Evolutionary conservation across 2,329 filamentous ascomycete species (phyloP).

Genomic region (Claviceps purpurea): DNA sequence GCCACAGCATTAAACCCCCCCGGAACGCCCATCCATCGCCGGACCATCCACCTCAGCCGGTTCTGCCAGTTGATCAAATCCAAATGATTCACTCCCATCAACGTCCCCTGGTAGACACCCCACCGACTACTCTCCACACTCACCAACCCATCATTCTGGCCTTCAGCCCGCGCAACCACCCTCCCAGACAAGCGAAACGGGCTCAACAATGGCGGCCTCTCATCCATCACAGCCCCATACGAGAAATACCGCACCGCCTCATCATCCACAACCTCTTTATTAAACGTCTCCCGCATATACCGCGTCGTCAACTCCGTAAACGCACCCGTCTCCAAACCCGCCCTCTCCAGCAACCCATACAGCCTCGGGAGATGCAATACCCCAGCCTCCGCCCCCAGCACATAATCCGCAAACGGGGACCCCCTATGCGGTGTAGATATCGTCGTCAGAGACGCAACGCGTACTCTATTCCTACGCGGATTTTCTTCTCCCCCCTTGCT

Average conservation of each 20-base stretch:
- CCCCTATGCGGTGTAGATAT: slow-evolving; percentile 43
- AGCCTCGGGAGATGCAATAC: slow-evolving; percentile 37
- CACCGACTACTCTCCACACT: slow-evolving; percentile 49
- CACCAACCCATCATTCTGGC: slow-evolving; percentile 53
- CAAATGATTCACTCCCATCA: slow-evolving; percentile 48
- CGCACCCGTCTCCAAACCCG: slow-evolving; percentile 44
- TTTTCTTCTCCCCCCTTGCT: too few species aligned
- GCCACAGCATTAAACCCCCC: slow-evolving; percentile 53
- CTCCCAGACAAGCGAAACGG: slow-evolving; percentile 41
- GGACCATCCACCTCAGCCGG: slow-evolving; percentile 38
- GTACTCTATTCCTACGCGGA: neutral
- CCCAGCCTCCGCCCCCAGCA: slow-evolving; percentile 27
- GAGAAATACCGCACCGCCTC: slow-evolving; percentile 45
- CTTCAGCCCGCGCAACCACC: slow-evolving; percentile 38
- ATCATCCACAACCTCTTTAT: slow-evolving; percentile 40
- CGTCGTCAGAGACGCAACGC: slow-evolving; percentile 39
- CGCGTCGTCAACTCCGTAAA: slow-evolving; percentile 46
- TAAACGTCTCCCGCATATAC: slow-evolving; percentile 48
- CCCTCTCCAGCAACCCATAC: slow-evolving; percentile 35
- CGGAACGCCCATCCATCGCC: slow-evolving; percentile 38
- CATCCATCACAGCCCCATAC: slow-evolving; percentile 39
- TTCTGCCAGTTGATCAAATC: slow-evolving; percentile 60
- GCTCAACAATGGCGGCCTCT: slow-evolving; percentile 45
- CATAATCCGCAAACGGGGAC: slow-evolving; percentile 40
- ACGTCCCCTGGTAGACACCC: slow-evolving; percentile 51